Evolutionary conservation across 345 rosid species (phyloP).

Genomic region (Punica granatum): DNA sequence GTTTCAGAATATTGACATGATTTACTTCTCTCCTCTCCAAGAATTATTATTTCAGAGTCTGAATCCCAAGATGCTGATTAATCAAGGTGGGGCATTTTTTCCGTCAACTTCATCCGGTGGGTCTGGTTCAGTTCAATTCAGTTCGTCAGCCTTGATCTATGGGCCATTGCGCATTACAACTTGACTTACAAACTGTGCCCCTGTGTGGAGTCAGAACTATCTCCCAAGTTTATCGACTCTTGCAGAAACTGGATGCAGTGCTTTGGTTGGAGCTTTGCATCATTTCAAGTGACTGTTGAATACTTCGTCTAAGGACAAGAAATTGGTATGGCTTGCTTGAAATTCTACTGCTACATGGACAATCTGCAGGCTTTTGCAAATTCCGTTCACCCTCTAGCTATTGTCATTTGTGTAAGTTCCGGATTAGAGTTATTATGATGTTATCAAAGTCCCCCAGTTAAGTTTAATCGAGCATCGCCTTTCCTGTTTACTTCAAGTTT

Average conservation of each 20-base stretch:
- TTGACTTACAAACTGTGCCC: background rate
- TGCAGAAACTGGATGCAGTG: background rate
- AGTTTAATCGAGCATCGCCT: background rate
- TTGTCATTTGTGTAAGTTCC: background rate
- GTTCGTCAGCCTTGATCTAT: background rate
- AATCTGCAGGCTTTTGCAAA: background rate
- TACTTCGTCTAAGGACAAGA: background rate
- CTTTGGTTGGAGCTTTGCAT: background rate
- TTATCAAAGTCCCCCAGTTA: background rate
- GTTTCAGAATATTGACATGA: slow-evolving; percentile 24
- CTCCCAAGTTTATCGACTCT: background rate
- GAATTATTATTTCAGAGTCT: background rate
- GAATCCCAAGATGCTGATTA: background rate
- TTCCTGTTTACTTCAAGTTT: background rate
- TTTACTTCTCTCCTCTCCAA: background rate
- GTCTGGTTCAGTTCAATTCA: background rate
- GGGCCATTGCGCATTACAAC: background rate
- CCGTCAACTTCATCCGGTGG: background rate
- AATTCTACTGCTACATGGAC: background rate
- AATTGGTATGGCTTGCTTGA: background rate
- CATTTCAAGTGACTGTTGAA: background rate
- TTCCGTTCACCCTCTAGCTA: background rate
- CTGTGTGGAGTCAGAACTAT: background rate
- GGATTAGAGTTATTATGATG: background rate
- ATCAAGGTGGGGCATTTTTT: background rate